These are phyloP conservation scores for Arthrocladium fulminans DNA, from an alignment of 2,329 filamentous ascomycete species.

Conservation along the genomic window DNA sequence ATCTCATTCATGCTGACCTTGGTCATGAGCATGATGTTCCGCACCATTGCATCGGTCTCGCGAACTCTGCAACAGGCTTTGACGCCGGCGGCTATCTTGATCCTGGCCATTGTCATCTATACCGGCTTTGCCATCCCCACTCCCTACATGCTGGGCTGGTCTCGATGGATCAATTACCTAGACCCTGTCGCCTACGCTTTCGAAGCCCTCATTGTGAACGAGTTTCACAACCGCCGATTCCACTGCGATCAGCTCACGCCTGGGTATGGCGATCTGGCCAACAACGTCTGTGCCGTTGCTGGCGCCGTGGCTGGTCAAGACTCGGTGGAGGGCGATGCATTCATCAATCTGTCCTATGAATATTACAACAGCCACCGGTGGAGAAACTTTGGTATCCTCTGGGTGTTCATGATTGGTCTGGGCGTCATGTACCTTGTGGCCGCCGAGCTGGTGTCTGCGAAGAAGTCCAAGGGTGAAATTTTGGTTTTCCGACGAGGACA, in stretches of 20 bases:
- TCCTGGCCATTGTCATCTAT: conserved; percentile 54
- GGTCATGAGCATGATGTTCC: conserved; percentile 40
- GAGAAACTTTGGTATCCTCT: conserved; percentile 61
- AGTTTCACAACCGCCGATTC: conserved; percentile 51
- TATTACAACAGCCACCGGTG: conserved; percentile 53
- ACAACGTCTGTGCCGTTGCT: conserved; percentile 54
- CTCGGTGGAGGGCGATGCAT: conserved; percentile 51
- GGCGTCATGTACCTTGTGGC: conserved; percentile 25
- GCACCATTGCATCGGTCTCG: conserved; percentile 68
- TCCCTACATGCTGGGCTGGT: conserved; percentile 52
- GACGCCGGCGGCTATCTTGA: conserved; percentile 44
- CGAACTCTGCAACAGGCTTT: conserved; percentile 56
- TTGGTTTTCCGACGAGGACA: conserved; percentile 26
- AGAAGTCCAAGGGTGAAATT: conserved; percentile 32
- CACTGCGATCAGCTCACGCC: conserved; percentile 45
- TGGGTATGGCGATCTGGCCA: conserved; percentile 46
- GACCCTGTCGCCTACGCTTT: conserved; percentile 60
- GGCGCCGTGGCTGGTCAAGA: conserved; percentile 48
- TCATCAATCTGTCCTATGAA: conserved; percentile 46
- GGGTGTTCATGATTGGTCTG: conserved; percentile 56
- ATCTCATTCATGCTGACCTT: conserved; percentile 53
- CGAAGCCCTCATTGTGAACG: conserved; percentile 49
- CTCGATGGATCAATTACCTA: conserved; percentile 58
- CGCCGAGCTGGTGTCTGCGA: conserved; percentile 26
- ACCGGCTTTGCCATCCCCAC: conserved; percentile 57